phyloP scores from a whole-genome alignment of 495 filamentous ascomycete species.

The Trichoderma virens region DNA sequence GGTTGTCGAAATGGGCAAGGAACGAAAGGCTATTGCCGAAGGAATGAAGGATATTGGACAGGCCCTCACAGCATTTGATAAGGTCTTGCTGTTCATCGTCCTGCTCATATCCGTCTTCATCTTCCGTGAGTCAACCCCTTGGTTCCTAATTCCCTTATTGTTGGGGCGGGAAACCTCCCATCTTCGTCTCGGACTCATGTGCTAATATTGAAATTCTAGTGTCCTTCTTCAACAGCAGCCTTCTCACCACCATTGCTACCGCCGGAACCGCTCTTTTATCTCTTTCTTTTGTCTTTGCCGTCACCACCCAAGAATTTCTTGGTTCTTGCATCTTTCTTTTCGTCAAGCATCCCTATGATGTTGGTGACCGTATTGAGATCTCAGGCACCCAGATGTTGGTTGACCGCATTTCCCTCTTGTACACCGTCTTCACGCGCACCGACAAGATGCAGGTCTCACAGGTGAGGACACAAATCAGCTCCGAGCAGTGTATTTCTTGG shows the following conservation, averaged over 20 bases:
- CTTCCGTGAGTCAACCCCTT: slow-evolving; percentile 50
- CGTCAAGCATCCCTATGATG: slow-evolving; percentile 87
- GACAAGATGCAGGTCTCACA: slow-evolving; percentile 77
- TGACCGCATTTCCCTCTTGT: slow-evolving; percentile 90
- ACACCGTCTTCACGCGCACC: slow-evolving; percentile 83
- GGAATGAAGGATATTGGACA: slow-evolving; percentile 98
- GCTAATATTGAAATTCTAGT: slow-evolving; percentile 36
- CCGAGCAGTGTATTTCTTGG: background rate
- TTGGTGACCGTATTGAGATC: slow-evolving; percentile 90
- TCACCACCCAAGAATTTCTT: slow-evolving; percentile 85
- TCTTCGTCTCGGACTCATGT: too few relatives aligned
- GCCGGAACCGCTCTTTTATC: slow-evolving; percentile 91
- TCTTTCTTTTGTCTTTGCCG: slow-evolving; percentile 86
- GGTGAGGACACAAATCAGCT: slow-evolving; percentile 13
- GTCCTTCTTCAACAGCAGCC: slow-evolving; percentile 76
- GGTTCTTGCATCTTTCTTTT: slow-evolving; percentile 97
- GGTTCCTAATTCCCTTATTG: background rate
- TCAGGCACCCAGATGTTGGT: slow-evolving; percentile 63
- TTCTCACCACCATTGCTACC: slow-evolving; percentile 84
- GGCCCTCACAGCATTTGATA: slow-evolving; percentile 84
- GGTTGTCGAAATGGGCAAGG: slow-evolving; percentile 71
- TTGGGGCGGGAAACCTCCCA: too few relatives aligned
- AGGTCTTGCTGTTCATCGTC: slow-evolving; percentile 69
- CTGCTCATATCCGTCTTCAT: slow-evolving; percentile 76
- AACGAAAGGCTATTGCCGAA: slow-evolving; percentile 73